Evolutionary conservation across 106 monocot species (phyloP).

Genomic region (Platanthera zijinensis): DNA sequence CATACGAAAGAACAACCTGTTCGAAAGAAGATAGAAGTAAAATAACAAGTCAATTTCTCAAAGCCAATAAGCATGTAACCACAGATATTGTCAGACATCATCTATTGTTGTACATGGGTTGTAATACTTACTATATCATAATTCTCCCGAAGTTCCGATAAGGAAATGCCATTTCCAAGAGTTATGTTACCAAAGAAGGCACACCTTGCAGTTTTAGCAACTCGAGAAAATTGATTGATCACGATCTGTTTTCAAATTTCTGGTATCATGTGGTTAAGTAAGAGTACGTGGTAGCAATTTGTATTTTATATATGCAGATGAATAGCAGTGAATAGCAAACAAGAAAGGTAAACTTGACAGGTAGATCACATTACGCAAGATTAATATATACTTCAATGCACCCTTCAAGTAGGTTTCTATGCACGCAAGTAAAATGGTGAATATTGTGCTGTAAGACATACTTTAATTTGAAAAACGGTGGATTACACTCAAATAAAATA

Average conservation of each 20-base stretch:
- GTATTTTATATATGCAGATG: neutral
- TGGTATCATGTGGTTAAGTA: conserved; percentile 22
- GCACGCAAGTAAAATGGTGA: neutral
- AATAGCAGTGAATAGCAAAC: neutral
- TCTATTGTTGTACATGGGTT: neutral
- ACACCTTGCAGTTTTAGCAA: conserved; percentile 67
- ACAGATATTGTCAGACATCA: neutral
- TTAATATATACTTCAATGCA: neutral
- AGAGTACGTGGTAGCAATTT: neutral
- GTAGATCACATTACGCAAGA: neutral
- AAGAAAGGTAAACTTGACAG: neutral
- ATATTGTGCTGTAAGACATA: neutral
- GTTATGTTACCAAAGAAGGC: conserved; percentile 86
- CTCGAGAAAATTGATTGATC: conserved; percentile 88
- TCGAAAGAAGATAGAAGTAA: conserved; percentile 8
- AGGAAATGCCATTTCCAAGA: conserved; percentile 58
- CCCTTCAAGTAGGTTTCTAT: neutral
- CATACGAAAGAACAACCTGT: conserved; percentile 91
- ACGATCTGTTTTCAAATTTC: conserved; percentile 90
- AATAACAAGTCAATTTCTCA: neutral
- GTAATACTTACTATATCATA: conserved; percentile 84
- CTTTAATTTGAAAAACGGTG: neutral
- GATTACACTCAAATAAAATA: neutral
- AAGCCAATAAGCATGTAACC: neutral
- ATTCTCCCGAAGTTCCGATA: conserved; percentile 58